These are phyloP conservation scores for Eryngium alpinum DNA, from an alignment of 140 eudicot species.

Conservation along the genomic window DNA sequence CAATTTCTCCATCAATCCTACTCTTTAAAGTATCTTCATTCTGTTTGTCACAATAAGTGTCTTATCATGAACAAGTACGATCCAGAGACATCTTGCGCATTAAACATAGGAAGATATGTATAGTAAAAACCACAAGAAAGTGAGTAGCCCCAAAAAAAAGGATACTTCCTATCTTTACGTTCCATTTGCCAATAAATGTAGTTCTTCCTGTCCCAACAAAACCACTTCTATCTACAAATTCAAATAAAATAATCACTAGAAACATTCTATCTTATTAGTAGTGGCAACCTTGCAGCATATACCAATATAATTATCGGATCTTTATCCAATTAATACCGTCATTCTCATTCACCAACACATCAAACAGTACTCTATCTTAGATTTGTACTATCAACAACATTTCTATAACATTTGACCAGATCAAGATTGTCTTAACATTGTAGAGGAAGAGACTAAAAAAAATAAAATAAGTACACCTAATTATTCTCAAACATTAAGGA, in stretches of 20 bases:
- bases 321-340: too few species aligned
- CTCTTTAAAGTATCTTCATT: conserved; percentile 59
- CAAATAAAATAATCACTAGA: too few species aligned
- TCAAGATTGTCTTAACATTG: neutral
- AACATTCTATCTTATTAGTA: too few species aligned
- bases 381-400: too few species aligned
- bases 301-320: too few species aligned
- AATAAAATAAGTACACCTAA: neutral
- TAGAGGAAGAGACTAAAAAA: neutral
- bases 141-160: conserved; percentile 82
- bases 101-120: conserved; percentile 69
- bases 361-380: too few species aligned
- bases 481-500: too few species aligned
- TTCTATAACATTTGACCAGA: neutral
- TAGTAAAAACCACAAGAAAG: conserved; percentile 54
- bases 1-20: conserved; percentile 64
- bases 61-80: conserved; percentile 96
- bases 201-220: conserved; percentile 61
- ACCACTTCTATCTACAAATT: conserved; percentile 71
- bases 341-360: too few species aligned
- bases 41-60: conserved; percentile 91
- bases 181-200: conserved; percentile 96
- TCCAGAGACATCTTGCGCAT: conserved; percentile 67
- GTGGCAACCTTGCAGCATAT: too few species aligned
- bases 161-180: conserved; percentile 57